Base-by-base conservation (phyloP, 371 early-diverging fungal species). In the Mortierella sp. region DNA sequence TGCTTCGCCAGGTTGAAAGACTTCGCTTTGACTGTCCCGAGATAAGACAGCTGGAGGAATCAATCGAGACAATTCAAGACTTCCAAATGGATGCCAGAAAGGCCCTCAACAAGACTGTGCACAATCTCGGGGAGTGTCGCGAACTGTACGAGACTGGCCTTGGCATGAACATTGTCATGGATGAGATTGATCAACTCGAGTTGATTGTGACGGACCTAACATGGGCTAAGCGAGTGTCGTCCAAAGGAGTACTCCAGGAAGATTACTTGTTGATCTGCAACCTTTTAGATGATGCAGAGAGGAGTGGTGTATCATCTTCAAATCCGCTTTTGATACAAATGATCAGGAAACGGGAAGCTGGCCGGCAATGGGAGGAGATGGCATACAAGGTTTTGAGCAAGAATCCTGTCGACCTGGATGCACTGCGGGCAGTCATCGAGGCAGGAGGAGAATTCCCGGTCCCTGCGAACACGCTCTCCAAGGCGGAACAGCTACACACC, bases 1-100 rank as follows among this genome's bases (percentile, higher is more conserved):
- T 84, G 58, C 53, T 85, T 14, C 53, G 51, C 22, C 71, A 79
- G 34, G 81, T 67, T 7, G 78, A 83, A 21, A 62, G 70, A 6
- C 45, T 87, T 25, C 67, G 83, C 2, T 85, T 87, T 39, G 84
- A 85, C 34, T 74, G 79, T 14, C 85, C 83, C 16, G 85, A 87
- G 58, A 80, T 84, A 47, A 60, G 66, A 31, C 63, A 71, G 43
- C 61, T 86, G 58, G 69, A 79, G 40, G 67, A 80, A 24, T 79
- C 81, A 9, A 60, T 72, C 40, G 73, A 73, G 12, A 45, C 54
- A 9, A 67, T 83, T 2, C 50, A 67, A 10, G 84, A 79, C 28
- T 80, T 79, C 34, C 63, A 56, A 6, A 53, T 46, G 39, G 67
- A 72, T 28, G 74, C 66, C 10, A 60, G 67, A 16, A 34, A 29